These are phyloP conservation scores for Citrus hindsii DNA, from an alignment of 345 rosid genomes.

Conservation along the genomic window DNA sequence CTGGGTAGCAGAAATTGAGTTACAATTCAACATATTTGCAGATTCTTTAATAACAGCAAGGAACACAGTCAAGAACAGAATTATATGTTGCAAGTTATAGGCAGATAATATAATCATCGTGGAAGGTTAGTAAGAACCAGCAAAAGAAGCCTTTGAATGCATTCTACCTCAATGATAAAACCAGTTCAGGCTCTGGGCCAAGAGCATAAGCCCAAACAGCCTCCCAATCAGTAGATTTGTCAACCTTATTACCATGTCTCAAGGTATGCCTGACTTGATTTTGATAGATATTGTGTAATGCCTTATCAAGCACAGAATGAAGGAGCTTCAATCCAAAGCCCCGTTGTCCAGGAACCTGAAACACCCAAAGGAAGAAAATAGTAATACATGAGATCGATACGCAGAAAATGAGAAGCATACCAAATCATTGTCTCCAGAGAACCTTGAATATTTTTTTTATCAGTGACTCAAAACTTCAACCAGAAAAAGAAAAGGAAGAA, in stretches of 20 bases:
- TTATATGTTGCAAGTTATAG: not conserved
- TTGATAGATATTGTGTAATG: constrained; percentile 40
- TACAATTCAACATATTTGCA: not conserved
- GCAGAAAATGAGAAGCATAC: not conserved
- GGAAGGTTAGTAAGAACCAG: constrained; percentile 2
- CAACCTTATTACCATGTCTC: constrained; percentile 25
- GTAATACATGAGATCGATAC: not conserved
- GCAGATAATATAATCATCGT: constrained; percentile 1
- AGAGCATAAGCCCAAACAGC: constrained; percentile 93
- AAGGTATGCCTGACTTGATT: constrained; percentile 38
- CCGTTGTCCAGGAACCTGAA: constrained; percentile 87
- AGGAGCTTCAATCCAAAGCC: constrained; percentile 72
- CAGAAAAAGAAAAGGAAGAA: not conserved
- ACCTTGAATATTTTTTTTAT: not conserved
- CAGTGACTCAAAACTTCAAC: not conserved
- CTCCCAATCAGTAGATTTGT: constrained; percentile 64
- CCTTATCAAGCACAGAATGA: constrained; percentile 74
- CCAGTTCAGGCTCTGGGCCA: constrained; percentile 95
- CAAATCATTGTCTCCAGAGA: not conserved
- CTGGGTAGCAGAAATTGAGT: not conserved
- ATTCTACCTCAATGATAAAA: constrained; percentile 72
- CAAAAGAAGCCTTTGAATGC: not conserved
- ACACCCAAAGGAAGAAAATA: constrained; percentile 12
- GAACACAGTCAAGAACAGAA: not conserved
- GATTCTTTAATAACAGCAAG: not conserved